Percentiles rank a stretch among this genome's conserved stretches.
These are phyloP conservation scores for Hypoxylon fuscum DNA, from an alignment of 495 filamentous ascomycete species.

Conservation along the genomic window DNA sequence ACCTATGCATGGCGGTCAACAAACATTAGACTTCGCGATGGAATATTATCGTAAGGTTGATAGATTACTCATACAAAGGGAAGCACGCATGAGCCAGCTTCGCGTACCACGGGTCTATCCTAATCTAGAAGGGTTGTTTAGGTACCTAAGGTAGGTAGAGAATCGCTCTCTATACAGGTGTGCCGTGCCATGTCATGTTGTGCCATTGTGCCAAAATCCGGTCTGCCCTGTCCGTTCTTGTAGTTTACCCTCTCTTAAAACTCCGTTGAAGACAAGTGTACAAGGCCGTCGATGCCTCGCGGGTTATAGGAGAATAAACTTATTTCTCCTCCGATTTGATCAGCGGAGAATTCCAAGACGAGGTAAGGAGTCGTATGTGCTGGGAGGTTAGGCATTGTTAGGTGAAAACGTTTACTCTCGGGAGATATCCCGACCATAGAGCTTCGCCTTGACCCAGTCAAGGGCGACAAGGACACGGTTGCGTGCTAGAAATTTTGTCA, in stretches of 20 bases:
- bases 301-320: neutral
- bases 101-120: conserved; percentile 24
- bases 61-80: conserved; percentile 19
- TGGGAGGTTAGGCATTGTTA: conserved; percentile 12
- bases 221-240: conserved; percentile 11
- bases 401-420: conserved; percentile 70
- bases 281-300: conserved; percentile 8
- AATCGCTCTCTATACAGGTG: conserved; percentile 19
- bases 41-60: conserved; percentile 4
- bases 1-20: neutral
- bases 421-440: conserved; percentile 95
- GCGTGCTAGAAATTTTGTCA: conserved; percentile 64
- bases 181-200: conserved; percentile 8
- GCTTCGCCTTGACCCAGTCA: conserved; percentile 95
- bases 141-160: conserved; percentile 4
- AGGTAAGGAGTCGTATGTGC: neutral
- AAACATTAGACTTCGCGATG: neutral
- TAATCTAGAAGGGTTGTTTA: conserved; percentile 7
- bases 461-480: conserved; percentile 92
- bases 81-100: conserved; percentile 10
- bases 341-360: neutral
- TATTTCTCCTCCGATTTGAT: neutral
- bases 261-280: conserved; percentile 20
- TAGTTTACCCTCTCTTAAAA: conserved; percentile 10
- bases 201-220: conserved; percentile 5